Evolutionary conservation across 2,329 filamentous ascomycete species (phyloP).

Genomic region (Aspergillus intermedius): DNA sequence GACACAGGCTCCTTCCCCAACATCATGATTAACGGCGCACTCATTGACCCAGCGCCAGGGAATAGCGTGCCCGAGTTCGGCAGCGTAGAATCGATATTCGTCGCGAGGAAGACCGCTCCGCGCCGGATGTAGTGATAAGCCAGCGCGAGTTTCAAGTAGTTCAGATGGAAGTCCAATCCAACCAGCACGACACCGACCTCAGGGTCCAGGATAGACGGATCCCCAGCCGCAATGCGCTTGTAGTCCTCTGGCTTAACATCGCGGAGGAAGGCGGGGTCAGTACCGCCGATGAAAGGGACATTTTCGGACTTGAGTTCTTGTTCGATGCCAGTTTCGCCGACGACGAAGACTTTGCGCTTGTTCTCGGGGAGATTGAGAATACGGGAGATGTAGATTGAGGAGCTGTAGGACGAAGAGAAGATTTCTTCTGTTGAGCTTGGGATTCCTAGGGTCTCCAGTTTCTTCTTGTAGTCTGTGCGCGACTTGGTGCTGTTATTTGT

Average conservation of each 20-base stretch:
- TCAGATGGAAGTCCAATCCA: conserved; percentile 89
- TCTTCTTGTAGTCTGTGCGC: conserved; percentile 84
- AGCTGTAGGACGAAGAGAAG: conserved; percentile 91
- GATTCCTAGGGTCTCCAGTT: conserved; percentile 75
- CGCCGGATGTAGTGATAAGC: conserved; percentile 77
- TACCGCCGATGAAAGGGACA: conserved; percentile 76
- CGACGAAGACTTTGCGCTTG: conserved; percentile 88
- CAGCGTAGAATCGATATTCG: conserved; percentile 85
- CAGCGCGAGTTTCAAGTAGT: conserved; percentile 83
- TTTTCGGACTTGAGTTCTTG: conserved; percentile 75
- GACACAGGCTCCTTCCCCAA: conserved; percentile 63
- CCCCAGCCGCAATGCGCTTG: conserved; percentile 61
- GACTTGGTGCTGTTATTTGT: conserved; percentile 99
- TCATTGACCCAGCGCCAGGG: conserved; percentile 80
- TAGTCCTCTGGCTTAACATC: conserved; percentile 80
- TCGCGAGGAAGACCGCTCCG: conserved; percentile 83
- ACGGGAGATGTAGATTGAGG: conserved; percentile 89
- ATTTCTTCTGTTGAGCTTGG: conserved; percentile 78
- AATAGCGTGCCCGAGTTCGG: conserved; percentile 78
- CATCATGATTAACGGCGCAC: conserved; percentile 70
- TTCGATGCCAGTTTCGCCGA: conserved; percentile 89
- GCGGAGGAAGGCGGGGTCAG: conserved; percentile 68
- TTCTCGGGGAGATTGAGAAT: conserved; percentile 72
- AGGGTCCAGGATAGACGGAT: conserved; percentile 69
- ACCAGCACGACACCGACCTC: conserved; percentile 85